Conservation (phyloP, 108 stramenopile genomes). For the Cyclotella cryptica region DNA sequence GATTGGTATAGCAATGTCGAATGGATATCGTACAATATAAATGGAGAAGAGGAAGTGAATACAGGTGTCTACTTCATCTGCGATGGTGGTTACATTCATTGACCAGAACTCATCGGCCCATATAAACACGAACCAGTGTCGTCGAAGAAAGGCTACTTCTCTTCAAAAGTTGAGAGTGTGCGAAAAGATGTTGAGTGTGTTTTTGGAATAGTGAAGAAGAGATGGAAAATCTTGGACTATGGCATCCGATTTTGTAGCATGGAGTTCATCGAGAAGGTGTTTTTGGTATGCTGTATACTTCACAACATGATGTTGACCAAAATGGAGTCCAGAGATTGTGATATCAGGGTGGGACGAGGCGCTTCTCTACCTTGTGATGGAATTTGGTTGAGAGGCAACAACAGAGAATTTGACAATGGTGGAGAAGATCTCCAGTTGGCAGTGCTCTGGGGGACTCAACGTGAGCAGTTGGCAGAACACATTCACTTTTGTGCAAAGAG, state of each 20-base stretch:
- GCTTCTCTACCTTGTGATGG: no score
- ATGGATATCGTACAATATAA: conserved; percentile 6
- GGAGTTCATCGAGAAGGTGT: conserved; percentile 10
- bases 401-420: no score
- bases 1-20: conserved; percentile 4
- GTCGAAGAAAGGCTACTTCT: conserved; percentile 8
- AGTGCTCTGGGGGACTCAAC: no score
- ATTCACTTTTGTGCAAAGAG: no score
- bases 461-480: no score
- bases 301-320: conserved; percentile 38
- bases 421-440: no score
- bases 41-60: not conserved
- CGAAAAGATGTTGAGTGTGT: conserved; percentile 62
- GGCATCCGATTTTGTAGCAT: conserved; percentile 17
- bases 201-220: conserved; percentile 27
- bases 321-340: conserved; percentile 8
- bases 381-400: no score
- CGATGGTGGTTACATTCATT: conserved; percentile 54
- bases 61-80: conserved; percentile 46
- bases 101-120: conserved; percentile 42
- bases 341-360: no score
- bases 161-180: conserved; percentile 45
- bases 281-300: conserved; percentile 31
- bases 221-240: conserved; percentile 29
- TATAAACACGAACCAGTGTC: not conserved